Conservation (phyloP, 169 alveolate species). For the Theileria equi region DNA sequence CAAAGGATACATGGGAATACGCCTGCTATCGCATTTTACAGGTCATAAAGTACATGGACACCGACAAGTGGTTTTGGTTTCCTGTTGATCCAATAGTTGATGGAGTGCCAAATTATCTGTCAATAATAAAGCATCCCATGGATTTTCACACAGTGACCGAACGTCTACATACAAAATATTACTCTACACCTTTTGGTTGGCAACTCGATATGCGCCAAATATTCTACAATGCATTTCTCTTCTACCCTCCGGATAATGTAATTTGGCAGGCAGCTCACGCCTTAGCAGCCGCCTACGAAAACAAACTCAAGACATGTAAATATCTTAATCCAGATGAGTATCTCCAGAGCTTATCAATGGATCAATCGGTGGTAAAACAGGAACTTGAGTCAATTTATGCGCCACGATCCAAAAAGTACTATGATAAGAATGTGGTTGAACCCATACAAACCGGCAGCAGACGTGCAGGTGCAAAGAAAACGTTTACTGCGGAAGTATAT, state of each 20-base stretch:
- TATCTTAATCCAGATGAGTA: slow-evolving; percentile 72
- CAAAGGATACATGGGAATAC: slow-evolving; percentile 62
- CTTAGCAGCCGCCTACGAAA: slow-evolving; percentile 72
- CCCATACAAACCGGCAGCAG: slow-evolving; percentile 3
- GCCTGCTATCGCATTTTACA: slow-evolving; percentile 56
- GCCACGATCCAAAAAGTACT: slow-evolving; percentile 3
- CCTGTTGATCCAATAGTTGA: slow-evolving; percentile 67
- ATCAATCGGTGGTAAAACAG: slow-evolving; percentile 49
- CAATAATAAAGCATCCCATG: slow-evolving; percentile 46
- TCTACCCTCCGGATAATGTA: slow-evolving; percentile 65
- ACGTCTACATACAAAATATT: slow-evolving; percentile 67
- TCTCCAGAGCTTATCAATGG: slow-evolving; percentile 44
- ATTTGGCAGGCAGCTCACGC: slow-evolving; percentile 77
- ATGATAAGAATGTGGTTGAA: slow-evolving; percentile 7
- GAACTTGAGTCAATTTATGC: slow-evolving; percentile 18
- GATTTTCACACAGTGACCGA: slow-evolving; percentile 61
- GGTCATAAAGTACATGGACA: slow-evolving; percentile 54
- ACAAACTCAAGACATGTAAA: slow-evolving; percentile 46
- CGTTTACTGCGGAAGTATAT: not conserved
- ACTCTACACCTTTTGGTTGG: slow-evolving; percentile 86
- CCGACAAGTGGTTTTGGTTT: slow-evolving; percentile 67
- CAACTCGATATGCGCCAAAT: slow-evolving; percentile 86
- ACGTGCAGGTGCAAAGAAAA: not conserved
- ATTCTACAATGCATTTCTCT: slow-evolving; percentile 83
- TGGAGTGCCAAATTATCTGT: slow-evolving; percentile 61